Conservation (phyloP, 1,139 yeast species). For the Lodderomyces beijingensis region DNA sequence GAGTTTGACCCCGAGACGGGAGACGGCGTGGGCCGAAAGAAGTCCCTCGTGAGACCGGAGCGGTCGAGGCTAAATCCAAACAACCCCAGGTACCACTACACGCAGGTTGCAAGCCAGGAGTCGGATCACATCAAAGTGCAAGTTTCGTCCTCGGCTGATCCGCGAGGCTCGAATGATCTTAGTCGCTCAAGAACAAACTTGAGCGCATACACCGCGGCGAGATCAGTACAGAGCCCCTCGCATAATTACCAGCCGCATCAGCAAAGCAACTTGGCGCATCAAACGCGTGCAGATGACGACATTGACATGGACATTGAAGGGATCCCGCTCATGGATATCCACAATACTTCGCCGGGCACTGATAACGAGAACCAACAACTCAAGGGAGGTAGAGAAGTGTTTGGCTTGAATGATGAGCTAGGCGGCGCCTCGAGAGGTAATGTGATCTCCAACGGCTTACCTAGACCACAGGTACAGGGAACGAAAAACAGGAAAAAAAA, state of each 20-base stretch:
- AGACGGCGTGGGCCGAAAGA: conserved; percentile 47
- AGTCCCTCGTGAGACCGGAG: conserved; percentile 77
- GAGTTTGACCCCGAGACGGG: conserved; percentile 50
- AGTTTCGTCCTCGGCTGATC: conserved; percentile 78
- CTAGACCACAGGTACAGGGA: conserved; percentile 7
- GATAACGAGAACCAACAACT: conserved; percentile 5
- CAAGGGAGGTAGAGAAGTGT: conserved; percentile 49
- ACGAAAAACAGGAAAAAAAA: conserved; percentile 10
- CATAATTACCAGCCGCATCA: conserved; percentile 4
- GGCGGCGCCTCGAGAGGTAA: conserved; percentile 23
- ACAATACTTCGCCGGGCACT: conserved; percentile 13
- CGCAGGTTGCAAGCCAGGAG: conserved; percentile 75
- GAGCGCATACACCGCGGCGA: conserved; percentile 5
- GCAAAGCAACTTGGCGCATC: background rate
- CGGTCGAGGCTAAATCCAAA: conserved; percentile 61
- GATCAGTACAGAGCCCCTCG: conserved; percentile 2
- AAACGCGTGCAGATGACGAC: conserved; percentile 14
- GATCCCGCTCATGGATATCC: conserved; percentile 44
- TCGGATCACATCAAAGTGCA: conserved; percentile 57
- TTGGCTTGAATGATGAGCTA: conserved; percentile 59
- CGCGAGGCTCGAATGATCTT: conserved; percentile 24
- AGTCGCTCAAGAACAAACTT: conserved; percentile 12
- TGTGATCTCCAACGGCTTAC: conserved; percentile 20
- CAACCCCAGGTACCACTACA: conserved; percentile 75
- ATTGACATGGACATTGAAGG: conserved; percentile 37